phyloP scores from a whole-genome alignment of 495 filamentous ascomycete species.

The Penicillium bialowiezense region DNA sequence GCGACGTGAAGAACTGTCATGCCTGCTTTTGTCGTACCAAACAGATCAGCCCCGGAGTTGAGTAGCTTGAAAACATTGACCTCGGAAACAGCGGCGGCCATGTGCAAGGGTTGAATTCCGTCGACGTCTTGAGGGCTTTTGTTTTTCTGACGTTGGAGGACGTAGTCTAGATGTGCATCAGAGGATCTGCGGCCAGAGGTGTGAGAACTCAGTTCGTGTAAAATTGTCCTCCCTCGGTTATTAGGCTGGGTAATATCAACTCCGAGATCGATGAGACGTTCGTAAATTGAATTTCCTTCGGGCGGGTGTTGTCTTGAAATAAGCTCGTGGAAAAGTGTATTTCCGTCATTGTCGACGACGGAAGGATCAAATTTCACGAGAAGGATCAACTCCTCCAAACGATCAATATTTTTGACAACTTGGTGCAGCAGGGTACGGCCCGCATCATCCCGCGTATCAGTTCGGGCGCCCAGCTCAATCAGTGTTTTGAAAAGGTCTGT shows the following conservation, averaged over 20 bases:
- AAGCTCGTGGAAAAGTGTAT: conserved; percentile 16
- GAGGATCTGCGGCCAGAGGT: too few relatives aligned
- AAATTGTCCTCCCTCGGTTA: conserved; percentile 9
- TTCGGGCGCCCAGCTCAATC: conserved; percentile 7
- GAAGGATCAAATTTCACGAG: conserved; percentile 7
- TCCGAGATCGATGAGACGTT: conserved; percentile 3
- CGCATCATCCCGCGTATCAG: conserved; percentile 17
- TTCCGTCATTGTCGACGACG: conserved; percentile 11
- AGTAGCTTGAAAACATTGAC: conserved; percentile 15
- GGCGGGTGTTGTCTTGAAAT: background rate
- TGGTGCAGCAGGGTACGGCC: conserved; percentile 18
- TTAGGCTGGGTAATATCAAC: conserved; percentile 15
- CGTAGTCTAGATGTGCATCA: conserved; percentile 11
- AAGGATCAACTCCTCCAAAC: conserved; percentile 1
- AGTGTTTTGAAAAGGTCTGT: conserved; percentile 4
- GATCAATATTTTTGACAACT: background rate
- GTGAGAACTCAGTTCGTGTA: conserved; percentile 13
- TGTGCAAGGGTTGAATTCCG: conserved; percentile 15
- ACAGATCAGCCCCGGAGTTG: conserved; percentile 12
- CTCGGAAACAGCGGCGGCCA: conserved; percentile 19
- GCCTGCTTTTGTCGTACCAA: conserved; percentile 12
- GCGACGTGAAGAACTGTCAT: conserved; percentile 20
- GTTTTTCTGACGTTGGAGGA: conserved; percentile 7
- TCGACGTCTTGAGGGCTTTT: conserved; percentile 5
- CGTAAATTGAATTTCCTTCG: background rate